These are phyloP conservation scores for Aquilaria sinensis DNA, from an alignment of 345 rosid species.

Conservation along the genomic window DNA sequence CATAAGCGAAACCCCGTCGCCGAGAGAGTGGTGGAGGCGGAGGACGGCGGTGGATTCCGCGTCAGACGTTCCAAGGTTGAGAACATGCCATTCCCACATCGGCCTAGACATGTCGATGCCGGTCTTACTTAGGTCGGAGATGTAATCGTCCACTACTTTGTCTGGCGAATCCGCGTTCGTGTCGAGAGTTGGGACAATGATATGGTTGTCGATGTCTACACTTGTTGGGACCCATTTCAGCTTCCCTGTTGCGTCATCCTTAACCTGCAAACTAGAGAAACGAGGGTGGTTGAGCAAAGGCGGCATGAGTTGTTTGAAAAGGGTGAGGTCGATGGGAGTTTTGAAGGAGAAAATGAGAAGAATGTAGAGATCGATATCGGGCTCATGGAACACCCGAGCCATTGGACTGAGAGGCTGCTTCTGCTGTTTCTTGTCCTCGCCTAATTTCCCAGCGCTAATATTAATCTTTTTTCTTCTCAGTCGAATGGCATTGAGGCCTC, in stretches of 20 bases:
- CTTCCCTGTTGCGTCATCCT: slow-evolving; percentile 14
- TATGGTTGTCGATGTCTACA: slow-evolving; percentile 28
- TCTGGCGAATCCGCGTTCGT: slow-evolving; percentile 8
- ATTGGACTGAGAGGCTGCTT: slow-evolving; percentile 30
- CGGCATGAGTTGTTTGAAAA: background rate
- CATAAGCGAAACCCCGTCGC: slow-evolving; percentile 36
- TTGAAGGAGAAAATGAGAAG: slow-evolving; percentile 17
- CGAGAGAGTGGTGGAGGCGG: slow-evolving; percentile 38
- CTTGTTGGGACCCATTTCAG: slow-evolving; percentile 30
- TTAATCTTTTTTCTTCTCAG: too few species aligned
- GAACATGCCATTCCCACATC: slow-evolving; percentile 38
- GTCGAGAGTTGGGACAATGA: slow-evolving; percentile 11
- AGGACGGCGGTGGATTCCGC: slow-evolving; percentile 24
- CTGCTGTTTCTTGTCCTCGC: too few species aligned
- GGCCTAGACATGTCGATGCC: slow-evolving; percentile 25
- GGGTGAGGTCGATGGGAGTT: slow-evolving; percentile 2
- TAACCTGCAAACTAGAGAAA: slow-evolving; percentile 26
- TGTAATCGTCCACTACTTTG: slow-evolving; percentile 28
- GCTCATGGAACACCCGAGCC: slow-evolving; percentile 36
- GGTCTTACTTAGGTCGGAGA: slow-evolving; percentile 14
- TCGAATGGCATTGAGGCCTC: too few species aligned
- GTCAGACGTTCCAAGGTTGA: slow-evolving; percentile 20
- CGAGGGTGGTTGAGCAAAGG: slow-evolving; percentile 13
- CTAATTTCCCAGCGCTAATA: too few species aligned
- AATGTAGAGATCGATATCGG: slow-evolving; percentile 26